Base-by-base conservation (phyloP, 768 basidiomycete species). In the Termitomyces sp. region DNA sequence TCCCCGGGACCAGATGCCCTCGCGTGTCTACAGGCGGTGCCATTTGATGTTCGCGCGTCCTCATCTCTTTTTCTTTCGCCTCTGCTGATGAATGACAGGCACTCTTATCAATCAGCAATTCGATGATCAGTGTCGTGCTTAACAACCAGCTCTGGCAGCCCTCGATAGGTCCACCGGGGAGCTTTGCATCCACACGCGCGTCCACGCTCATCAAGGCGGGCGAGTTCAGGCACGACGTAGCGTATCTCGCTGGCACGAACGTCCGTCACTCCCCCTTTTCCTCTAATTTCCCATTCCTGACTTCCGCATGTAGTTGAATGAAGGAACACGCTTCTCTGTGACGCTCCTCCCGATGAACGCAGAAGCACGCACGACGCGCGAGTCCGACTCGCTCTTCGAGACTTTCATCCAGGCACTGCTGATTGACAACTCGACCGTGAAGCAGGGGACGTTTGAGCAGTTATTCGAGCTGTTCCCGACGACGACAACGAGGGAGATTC, bases 131-230 rank as follows among this genome's bases (percentile, higher is more conserved):
- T 0, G 49, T 69, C 0, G 78, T 77, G 1, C 67, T 86, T 34
- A 84, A 86, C 52, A 15, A 58, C 0, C 84, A 86, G 61, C 69
- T 85, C 5, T 85, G 84, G 84, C 74, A 85, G 62, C 83, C 84
- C 0, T 60, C 81, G 0, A 75, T 84, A 7, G 83, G 84, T 1
- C 79, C 80, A 1, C 55, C 69, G 0, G 82, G 81, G 2, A 85
- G 81, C 64, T 72, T 85, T 52, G 66, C 79, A 16, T 66, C 80
- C 0, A 76, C 73, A 54, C 67, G 78, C 36, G 78, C 81, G 2
- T 85, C 83, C 1, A 56, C 66, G 5, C 73, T 71, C 41, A 78
- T 85, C 33, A 66, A 71, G 0, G 69, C 75, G 5, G 81, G 81
- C 4, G 72, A 82, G 34, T 85, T 83, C 65, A 64, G 80, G 15